A percentile compares a stretch with the other conserved stretches of the same genome.
phyloP scores from a whole-genome alignment of 352 stramenopile genomes.

The Pythium sp. region DNA sequence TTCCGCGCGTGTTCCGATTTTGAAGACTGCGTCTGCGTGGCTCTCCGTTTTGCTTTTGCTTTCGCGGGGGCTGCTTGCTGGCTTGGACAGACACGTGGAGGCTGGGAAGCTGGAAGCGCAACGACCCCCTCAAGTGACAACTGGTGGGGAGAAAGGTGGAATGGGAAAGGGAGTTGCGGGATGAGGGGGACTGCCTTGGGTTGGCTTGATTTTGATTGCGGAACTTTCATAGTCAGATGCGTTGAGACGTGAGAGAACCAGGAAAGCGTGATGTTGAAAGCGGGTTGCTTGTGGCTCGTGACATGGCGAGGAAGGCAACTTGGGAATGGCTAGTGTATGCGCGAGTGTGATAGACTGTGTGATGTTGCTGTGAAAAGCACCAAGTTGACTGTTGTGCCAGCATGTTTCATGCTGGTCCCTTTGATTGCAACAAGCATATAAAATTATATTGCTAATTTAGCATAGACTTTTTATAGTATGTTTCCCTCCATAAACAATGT shows the following conservation, averaged over 20 bases:
- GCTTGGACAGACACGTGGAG: constrained; percentile 16
- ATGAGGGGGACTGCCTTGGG: neutral
- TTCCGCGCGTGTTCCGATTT: constrained; percentile 13
- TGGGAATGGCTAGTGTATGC: too few species aligned
- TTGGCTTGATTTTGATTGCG: constrained; percentile 4
- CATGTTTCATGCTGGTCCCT: neutral
- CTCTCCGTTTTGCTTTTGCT: neutral
- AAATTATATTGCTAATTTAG: neutral
- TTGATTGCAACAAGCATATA: neutral
- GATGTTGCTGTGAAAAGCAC: too few species aligned
- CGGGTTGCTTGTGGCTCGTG: neutral
- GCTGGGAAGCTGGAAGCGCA: neutral
- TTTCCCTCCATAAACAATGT: neutral
- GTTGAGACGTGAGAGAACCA: neutral
- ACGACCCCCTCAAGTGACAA: constrained; percentile 10
- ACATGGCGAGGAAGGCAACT: too few species aligned
- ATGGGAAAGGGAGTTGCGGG: neutral
- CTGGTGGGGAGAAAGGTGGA: neutral
- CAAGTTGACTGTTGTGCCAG: too few species aligned
- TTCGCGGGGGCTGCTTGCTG: neutral
- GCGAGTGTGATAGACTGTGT: too few species aligned
- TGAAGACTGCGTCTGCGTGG: constrained; percentile 12
- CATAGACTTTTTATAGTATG: neutral
- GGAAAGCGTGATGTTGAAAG: neutral
- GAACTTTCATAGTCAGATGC: neutral